Evolutionary conservation across 768 basidiomycete genomes (phyloP).

Genomic region (Lentinus tigrinus): DNA sequence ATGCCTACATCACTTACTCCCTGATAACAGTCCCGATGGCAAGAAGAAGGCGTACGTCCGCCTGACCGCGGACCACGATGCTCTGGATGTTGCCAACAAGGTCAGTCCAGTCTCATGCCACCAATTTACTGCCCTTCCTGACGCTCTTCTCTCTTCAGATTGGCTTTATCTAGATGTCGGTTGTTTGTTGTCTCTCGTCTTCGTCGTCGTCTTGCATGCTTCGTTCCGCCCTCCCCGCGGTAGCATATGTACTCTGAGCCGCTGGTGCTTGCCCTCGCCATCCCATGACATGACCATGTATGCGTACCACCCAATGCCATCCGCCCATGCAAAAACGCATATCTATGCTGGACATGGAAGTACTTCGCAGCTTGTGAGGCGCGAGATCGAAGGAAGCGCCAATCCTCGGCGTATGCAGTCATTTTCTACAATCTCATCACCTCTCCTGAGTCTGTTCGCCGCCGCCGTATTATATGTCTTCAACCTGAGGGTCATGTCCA

Average conservation of each 20-base stretch:
- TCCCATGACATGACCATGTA: slow-evolving; percentile 18
- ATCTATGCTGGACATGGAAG: background rate
- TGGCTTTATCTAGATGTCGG: slow-evolving; percentile 77
- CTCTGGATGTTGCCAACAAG: slow-evolving; percentile 97
- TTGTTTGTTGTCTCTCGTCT: background rate
- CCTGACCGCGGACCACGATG: slow-evolving; percentile 93
- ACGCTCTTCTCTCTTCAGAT: slow-evolving; percentile 48
- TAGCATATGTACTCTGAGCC: slow-evolving; percentile 19
- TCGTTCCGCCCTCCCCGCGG: slow-evolving; percentile 12
- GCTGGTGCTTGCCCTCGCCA: slow-evolving; percentile 14
- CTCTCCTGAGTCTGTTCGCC: too few relatives aligned
- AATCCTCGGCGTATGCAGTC: too few relatives aligned
- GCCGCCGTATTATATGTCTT: too few relatives aligned
- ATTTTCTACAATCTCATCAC: too few relatives aligned
- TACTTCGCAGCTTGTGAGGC: too few relatives aligned
- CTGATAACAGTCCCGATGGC: slow-evolving; percentile 76
- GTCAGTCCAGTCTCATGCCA: slow-evolving; percentile 37
- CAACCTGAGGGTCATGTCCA: too few relatives aligned
- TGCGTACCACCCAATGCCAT: slow-evolving; percentile 17
- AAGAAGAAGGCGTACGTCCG: slow-evolving; percentile 99
- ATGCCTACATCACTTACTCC: background rate
- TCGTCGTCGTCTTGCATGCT: slow-evolving; percentile 12
- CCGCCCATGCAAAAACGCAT: slow-evolving; percentile 3
- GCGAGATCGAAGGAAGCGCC: too few relatives aligned
- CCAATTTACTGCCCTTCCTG: background rate